Conservation (phyloP, 768 basidiomycete genomes). For the Dentipellis sp. region DNA sequence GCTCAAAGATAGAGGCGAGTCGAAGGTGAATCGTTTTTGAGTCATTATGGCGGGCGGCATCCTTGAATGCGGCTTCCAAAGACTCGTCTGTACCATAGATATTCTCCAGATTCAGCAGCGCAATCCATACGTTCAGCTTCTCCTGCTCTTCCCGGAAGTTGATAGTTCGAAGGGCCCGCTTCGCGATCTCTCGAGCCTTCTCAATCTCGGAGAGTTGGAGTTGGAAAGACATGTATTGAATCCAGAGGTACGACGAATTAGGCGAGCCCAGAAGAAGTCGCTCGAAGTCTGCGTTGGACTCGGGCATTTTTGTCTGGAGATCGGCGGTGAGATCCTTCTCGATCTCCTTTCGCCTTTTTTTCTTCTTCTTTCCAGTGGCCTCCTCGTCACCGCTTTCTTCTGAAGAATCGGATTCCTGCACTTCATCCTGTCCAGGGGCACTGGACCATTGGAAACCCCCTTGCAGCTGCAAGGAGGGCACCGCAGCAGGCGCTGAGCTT, state of each 20-base stretch:
- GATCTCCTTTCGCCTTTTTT: slow-evolving; percentile 59
- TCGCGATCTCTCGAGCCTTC: slow-evolving; percentile 83
- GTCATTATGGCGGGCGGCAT: slow-evolving; percentile 85
- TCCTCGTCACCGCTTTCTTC: slow-evolving; percentile 41
- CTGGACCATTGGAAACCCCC: slow-evolving; percentile 70
- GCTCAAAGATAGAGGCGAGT: slow-evolving; percentile 75
- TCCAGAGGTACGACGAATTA: slow-evolving; percentile 96
- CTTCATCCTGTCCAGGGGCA: slow-evolving; percentile 22
- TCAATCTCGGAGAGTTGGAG: slow-evolving; percentile 94
- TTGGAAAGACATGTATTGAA: slow-evolving; percentile 99
- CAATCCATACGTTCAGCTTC: slow-evolving; percentile 96
- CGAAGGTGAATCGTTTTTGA: slow-evolving; percentile 85
- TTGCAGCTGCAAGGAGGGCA: slow-evolving; percentile 39
- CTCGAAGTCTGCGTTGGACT: slow-evolving; percentile 93
- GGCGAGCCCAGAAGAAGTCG: slow-evolving; percentile 87
- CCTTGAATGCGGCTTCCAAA: slow-evolving; percentile 76
- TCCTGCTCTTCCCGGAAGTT: slow-evolving; percentile 95
- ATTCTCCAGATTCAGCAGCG: slow-evolving; percentile 90
- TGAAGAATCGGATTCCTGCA: slow-evolving; percentile 34
- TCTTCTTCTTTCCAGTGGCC: slow-evolving; percentile 49
- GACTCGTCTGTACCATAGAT: slow-evolving; percentile 80
- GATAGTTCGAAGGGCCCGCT: slow-evolving; percentile 79
- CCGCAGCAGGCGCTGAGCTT: background rate
- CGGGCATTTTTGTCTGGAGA: slow-evolving; percentile 77
- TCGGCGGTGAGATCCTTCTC: slow-evolving; percentile 80